These are phyloP conservation scores for Narthecium ossifragum DNA, from an alignment of 106 monocot species.

Conservation along the genomic window DNA sequence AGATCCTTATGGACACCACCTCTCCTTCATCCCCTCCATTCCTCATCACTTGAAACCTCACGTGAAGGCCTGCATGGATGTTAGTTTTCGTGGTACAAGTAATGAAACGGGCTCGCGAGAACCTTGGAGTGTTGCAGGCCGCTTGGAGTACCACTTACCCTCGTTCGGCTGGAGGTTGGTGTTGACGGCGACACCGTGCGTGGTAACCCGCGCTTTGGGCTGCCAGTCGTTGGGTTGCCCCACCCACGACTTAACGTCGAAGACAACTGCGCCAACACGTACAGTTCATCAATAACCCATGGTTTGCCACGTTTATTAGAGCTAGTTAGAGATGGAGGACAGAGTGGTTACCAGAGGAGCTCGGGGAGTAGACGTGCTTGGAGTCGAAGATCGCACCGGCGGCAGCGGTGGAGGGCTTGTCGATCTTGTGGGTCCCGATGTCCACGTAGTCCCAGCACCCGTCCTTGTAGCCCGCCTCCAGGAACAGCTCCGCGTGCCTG, in stretches of 20 bases:
- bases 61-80: constrained; percentile 29
- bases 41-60: constrained; percentile 5
- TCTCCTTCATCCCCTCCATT: neutral
- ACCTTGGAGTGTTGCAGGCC: too few relatives aligned
- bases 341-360: constrained; percentile 29
- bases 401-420: constrained; percentile 35
- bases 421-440: constrained; percentile 44
- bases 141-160: constrained; percentile 40
- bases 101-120: too few relatives aligned
- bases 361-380: constrained; percentile 28
- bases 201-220: constrained; percentile 59
- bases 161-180: constrained; percentile 87
- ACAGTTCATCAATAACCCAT: too few relatives aligned
- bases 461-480: constrained; percentile 48
- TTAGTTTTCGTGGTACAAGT: too few relatives aligned
- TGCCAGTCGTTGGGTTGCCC: constrained; percentile 58
- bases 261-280: constrained; percentile 29
- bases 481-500: constrained; percentile 71
- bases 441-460: constrained; percentile 69
- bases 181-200: constrained; percentile 73
- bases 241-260: constrained; percentile 50
- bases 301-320: neutral
- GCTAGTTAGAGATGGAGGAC: neutral
- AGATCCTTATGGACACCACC: constrained; percentile 5
- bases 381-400: constrained; percentile 65